Percentiles rank a stretch among this genome's conserved stretches.
These are phyloP conservation scores for Fusarium pseudoanthophilum DNA, from an alignment of 2,329 filamentous ascomycete genomes.

Conservation along the genomic window DNA sequence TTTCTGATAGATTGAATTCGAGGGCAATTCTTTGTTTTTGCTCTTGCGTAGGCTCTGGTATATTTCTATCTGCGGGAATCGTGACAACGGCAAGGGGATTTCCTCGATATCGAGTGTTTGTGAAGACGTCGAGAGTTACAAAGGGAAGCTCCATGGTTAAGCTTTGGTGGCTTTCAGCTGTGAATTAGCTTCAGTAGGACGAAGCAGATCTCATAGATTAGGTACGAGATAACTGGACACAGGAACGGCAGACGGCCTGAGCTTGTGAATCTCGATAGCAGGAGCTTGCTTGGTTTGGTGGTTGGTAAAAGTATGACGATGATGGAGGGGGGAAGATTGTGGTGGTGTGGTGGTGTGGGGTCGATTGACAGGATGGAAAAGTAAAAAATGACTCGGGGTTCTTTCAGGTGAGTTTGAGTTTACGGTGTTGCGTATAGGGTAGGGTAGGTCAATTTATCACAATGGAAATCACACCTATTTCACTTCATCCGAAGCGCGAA, in stretches of 20 bases:
- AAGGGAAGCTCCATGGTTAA: slow-evolving; percentile 57
- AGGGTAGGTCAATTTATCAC: slow-evolving; percentile 23
- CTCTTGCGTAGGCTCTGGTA: slow-evolving; percentile 56
- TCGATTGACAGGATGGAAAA: slow-evolving; percentile 9
- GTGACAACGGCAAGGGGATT: slow-evolving; percentile 71
- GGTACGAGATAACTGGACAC: neutral
- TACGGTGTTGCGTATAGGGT: slow-evolving; percentile 20
- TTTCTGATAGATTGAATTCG: slow-evolving; percentile 74
- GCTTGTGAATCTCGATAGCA: slow-evolving; percentile 28
- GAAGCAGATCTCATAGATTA: slow-evolving; percentile 3
- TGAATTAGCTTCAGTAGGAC: neutral
- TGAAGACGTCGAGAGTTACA: slow-evolving; percentile 69
- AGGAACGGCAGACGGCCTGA: neutral
- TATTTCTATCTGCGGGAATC: slow-evolving; percentile 53
- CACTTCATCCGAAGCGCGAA: slow-evolving; percentile 21
- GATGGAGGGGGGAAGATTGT: slow-evolving; percentile 12
- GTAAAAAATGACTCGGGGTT: slow-evolving; percentile 22
- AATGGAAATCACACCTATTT: neutral
- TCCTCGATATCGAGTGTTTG: slow-evolving; percentile 60
- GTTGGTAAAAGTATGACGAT: slow-evolving; percentile 20
- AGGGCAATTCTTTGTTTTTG: slow-evolving; percentile 68
- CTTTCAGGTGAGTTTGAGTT: slow-evolving; percentile 5
- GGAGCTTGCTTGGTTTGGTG: neutral
- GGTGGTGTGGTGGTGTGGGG: slow-evolving; percentile 27
- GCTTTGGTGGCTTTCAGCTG: slow-evolving; percentile 38